phyloP scores from a whole-genome alignment of 2,329 filamentous ascomycete genomes.

The Gliomastix tumulicola region DNA sequence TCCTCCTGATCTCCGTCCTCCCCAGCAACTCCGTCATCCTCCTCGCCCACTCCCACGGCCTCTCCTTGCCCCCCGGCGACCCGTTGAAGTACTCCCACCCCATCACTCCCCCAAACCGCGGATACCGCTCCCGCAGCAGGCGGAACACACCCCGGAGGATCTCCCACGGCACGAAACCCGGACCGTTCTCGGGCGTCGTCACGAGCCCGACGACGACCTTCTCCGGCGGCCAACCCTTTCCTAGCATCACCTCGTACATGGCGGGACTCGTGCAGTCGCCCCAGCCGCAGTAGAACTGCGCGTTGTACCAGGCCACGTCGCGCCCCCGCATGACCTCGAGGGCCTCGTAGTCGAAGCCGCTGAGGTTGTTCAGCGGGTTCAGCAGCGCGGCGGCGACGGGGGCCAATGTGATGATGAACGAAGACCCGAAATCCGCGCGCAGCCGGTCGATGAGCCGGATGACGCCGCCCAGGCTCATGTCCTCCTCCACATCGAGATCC shows the following conservation, averaged over 20 bases:
- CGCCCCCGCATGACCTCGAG: slow-evolving; percentile 61
- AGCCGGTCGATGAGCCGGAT: slow-evolving; percentile 62
- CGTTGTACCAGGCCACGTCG: slow-evolving; percentile 79
- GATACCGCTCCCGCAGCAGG: slow-evolving; percentile 42
- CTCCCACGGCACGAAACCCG: slow-evolving; percentile 40
- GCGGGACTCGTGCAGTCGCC: slow-evolving; percentile 44
- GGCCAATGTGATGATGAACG: slow-evolving; percentile 73
- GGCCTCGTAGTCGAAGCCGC: slow-evolving; percentile 73
- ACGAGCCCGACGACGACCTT: slow-evolving; percentile 77
- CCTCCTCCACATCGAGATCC: slow-evolving; percentile 76
- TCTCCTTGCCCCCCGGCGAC: slow-evolving; percentile 51
- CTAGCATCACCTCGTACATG: slow-evolving; percentile 44
- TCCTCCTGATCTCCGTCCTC: no score
- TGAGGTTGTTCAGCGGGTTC: slow-evolving; percentile 51
- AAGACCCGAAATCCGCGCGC: slow-evolving; percentile 59
- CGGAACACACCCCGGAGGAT: slow-evolving; percentile 35
- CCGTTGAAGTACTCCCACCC: slow-evolving; percentile 96
- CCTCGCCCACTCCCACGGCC: slow-evolving; percentile 74
- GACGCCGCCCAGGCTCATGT: slow-evolving; percentile 59
- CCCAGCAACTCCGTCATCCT: slow-evolving; percentile 48
- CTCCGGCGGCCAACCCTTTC: slow-evolving; percentile 62
- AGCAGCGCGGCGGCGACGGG: slow-evolving; percentile 72
- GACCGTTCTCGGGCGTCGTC: slow-evolving; percentile 69
- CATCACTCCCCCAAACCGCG: slow-evolving; percentile 78
- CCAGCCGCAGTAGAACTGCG: slow-evolving; percentile 92